A percentile compares a stretch with the other conserved stretches of the same genome.
Evolutionary conservation across 495 filamentous ascomycete species (phyloP).

Genomic region (Elasticomyces elasticus): DNA sequence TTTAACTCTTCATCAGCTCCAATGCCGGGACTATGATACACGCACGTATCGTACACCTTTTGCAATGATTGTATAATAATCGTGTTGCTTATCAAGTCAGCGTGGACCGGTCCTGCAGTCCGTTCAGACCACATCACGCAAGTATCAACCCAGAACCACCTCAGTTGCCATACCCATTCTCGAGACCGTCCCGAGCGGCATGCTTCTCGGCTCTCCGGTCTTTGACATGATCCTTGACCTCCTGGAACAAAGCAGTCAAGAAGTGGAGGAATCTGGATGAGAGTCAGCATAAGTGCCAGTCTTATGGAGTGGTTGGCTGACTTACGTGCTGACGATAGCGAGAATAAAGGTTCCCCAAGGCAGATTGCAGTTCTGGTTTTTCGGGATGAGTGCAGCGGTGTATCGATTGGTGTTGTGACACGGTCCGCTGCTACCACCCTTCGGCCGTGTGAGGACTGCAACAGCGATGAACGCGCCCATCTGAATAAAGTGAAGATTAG

Average conservation of each 20-base stretch:
- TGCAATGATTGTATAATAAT: no score
- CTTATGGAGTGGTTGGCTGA: neutral
- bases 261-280: conserved; percentile 19
- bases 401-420: conserved; percentile 11
- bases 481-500: no score
- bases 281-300: neutral
- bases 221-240: conserved; percentile 13
- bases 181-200: no score
- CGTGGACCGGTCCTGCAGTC: no score
- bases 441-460: conserved; percentile 28
- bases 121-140: no score
- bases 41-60: no score
- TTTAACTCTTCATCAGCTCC: no score
- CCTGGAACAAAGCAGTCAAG: conserved; percentile 23
- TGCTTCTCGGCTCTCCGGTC: no score
- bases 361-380: conserved; percentile 16
- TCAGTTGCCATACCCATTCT: neutral
- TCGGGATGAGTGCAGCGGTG: neutral
- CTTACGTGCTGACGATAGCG: conserved; percentile 26
- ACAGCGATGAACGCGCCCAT: conserved; percentile 32
- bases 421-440: conserved; percentile 25
- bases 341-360: conserved; percentile 24
- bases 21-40: no score
- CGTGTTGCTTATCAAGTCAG: no score
- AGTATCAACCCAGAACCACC: no score